A percentile compares a stretch with the other conserved stretches of the same genome.
These are phyloP conservation scores for Silene noctiflora DNA, from an alignment of 179 eudicot genomes.

Conservation along the genomic window DNA sequence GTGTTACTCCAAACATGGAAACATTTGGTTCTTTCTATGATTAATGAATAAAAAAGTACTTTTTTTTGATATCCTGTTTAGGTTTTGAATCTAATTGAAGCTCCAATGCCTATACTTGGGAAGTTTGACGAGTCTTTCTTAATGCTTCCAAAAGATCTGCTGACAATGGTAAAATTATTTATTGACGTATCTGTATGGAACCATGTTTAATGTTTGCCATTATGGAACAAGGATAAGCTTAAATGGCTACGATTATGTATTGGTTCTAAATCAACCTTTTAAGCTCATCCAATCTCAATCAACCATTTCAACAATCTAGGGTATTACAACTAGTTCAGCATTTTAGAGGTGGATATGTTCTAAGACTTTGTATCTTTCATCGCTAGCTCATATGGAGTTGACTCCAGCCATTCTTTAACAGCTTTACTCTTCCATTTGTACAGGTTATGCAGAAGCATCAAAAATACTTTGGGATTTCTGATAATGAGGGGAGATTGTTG, in stretches of 20 bases:
- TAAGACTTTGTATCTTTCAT: slow-evolving; percentile 7
- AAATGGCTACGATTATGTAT: neutral
- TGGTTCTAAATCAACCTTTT: neutral
- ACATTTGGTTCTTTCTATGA: slow-evolving; percentile 1
- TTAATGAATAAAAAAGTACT: neutral
- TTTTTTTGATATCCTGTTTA: slow-evolving; percentile 24
- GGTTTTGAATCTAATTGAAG: slow-evolving; percentile 97
- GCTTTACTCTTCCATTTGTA: slow-evolving; percentile 20
- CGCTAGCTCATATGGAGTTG: neutral
- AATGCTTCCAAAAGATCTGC: slow-evolving; percentile 88
- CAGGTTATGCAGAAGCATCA: slow-evolving; percentile 99
- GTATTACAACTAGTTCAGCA: neutral
- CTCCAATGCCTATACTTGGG: slow-evolving; percentile 89
- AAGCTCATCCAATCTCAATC: neutral
- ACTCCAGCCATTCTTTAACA: neutral
- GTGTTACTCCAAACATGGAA: neutral
- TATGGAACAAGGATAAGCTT: too few species aligned
- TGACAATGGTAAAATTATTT: slow-evolving; percentile 62
- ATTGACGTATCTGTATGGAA: neutral
- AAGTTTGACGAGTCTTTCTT: slow-evolving; percentile 75
- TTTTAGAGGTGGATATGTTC: neutral
- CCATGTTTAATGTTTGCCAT: too few species aligned
- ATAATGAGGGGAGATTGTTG: slow-evolving; percentile 57
- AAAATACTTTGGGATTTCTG: slow-evolving; percentile 84
- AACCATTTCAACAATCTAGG: neutral